Percentiles rank a stretch among this genome's conserved stretches.
phyloP scores from a whole-genome alignment of 345 rosid genomes.

The Syzygium aqueum region DNA sequence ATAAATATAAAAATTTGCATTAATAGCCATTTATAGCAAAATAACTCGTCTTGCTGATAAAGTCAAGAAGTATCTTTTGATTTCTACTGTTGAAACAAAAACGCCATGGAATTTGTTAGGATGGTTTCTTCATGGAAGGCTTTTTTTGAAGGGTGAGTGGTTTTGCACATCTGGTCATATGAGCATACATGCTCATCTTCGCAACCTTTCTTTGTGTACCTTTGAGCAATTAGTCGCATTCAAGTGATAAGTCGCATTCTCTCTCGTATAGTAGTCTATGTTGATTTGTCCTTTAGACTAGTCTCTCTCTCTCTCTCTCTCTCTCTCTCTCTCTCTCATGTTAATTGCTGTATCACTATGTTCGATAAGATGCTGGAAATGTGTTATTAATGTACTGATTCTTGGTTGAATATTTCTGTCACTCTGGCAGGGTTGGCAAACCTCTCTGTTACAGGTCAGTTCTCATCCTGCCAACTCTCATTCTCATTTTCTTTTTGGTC shows the following conservation, averaged over 20 bases:
- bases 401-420: background rate
- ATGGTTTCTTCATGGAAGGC: background rate
- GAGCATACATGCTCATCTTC: background rate
- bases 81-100: background rate
- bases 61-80: background rate
- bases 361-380: background rate
- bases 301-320: background rate
- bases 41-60: background rate
- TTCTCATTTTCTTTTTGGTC: background rate
- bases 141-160: background rate
- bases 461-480: background rate
- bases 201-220: background rate
- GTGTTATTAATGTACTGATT: background rate
- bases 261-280: background rate
- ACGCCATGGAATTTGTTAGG: background rate
- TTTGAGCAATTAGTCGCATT: background rate
- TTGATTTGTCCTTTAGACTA: no score
- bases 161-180: background rate
- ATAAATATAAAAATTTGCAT: background rate
- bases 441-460: conserved; percentile 14
- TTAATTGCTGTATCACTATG: background rate
- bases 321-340: background rate
- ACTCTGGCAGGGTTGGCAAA: conserved; percentile 12
- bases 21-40: background rate
- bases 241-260: background rate